phyloP scores from a whole-genome alignment of 225 moss, liverwort and hornwort species.

The Takakia lepidozioides region DNA sequence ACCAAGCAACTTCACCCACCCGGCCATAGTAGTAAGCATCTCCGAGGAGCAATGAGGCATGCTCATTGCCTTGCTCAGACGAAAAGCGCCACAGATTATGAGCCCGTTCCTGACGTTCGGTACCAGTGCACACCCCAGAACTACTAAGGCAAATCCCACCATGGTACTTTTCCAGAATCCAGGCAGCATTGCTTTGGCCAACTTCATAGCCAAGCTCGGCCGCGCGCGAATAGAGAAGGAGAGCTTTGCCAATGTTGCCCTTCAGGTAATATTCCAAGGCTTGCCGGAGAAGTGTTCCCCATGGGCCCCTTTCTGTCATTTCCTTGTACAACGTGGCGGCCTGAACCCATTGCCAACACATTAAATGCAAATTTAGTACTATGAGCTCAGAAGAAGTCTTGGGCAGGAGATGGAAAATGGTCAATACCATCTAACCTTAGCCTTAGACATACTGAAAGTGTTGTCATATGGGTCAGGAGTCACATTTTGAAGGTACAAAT shows the following conservation, averaged over 20 bases:
- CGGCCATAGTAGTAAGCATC: constrained; percentile 97
- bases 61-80: constrained; percentile 95
- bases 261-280: constrained; percentile 83
- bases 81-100: constrained; percentile 84
- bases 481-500: too few relatives aligned
- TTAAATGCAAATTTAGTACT: not conserved
- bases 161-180: constrained; percentile 84
- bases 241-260: constrained; percentile 67
- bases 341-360: too few relatives aligned
- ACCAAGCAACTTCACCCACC: too few relatives aligned
- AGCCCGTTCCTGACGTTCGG: constrained; percentile 74
- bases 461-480: too few relatives aligned
- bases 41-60: constrained; percentile 91
- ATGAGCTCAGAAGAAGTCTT: not conserved
- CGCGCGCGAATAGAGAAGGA: constrained; percentile 90
- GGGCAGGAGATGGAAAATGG: too few relatives aligned
- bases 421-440: too few relatives aligned
- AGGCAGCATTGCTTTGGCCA: constrained; percentile 97
- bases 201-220: constrained; percentile 98
- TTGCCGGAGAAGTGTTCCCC: constrained; percentile 84
- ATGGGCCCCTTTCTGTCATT: constrained; percentile 92
- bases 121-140: constrained; percentile 66
- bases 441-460: too few relatives aligned
- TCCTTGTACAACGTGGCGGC: constrained; percentile 80
- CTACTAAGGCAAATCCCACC: constrained; percentile 67